Base-by-base conservation (phyloP, 1,284 basidiomycete species). In the Megacollybia platyphylla region DNA sequence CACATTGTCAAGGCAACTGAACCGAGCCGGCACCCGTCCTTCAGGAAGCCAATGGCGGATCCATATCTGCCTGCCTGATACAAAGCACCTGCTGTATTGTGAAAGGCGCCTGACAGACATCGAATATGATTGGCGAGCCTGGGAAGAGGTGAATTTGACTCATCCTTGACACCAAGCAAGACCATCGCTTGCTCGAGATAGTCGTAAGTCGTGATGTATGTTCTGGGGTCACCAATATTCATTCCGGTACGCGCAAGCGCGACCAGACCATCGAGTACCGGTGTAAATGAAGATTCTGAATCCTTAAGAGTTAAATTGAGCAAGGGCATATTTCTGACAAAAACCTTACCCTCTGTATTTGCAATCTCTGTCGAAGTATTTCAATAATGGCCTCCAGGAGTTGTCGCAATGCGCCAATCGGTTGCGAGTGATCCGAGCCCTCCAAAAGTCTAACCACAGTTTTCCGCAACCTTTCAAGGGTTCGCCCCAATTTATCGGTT, bases 71-170 rank as follows among this genome's bases (percentile, higher is more conserved):
- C 65, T 8, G 68, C 70, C 44, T 82, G 74, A 48, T 83, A 87
- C 27, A 87, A 56, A 11, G 64, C 63, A 2, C 75, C 77, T 3
- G 73, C 79, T 0, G 81, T 51, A 52, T 79, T 79, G 48, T 84
- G 73, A 48, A 76, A 75, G 4, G 77, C 76, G 1, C 76, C 79
- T 4, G 80, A 79, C 4, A 81, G 59, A 50, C 79, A 84, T 10
- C 83, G 76, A 2, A 70, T 51, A 46, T 73, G 76, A 43, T 79
- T 79, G 0, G 76, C 64, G 6, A 52, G 41, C n/a, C 64, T 63
- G n/a, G 56, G 42, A 13, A 30, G n/a, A 35, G 8, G 18, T 8
- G 46, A 30, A 43, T 28, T 17, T 42, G 47, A 10, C 53, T 47
- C 28, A 32, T 57, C 49, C 11, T 57, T 46, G 7, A 47, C 31